Conservation (phyloP, 352 stramenopile species). For the Pythium monospermum region DNA sequence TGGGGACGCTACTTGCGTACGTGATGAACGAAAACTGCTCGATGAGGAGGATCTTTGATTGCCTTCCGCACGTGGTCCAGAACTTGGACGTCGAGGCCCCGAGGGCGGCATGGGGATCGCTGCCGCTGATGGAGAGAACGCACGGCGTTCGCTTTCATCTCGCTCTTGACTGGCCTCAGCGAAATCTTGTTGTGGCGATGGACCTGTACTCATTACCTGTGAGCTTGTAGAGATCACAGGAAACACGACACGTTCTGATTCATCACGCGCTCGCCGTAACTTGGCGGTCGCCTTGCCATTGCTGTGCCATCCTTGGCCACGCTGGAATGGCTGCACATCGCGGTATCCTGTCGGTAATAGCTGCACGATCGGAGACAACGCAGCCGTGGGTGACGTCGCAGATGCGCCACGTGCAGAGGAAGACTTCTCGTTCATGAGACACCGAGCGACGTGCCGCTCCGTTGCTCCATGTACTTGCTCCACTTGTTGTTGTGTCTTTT, state of each 20-base stretch:
- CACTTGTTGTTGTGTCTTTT: slow-evolving; percentile 8
- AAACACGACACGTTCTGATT: slow-evolving; percentile 39
- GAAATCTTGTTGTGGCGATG: slow-evolving; percentile 1
- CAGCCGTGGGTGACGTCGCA: slow-evolving; percentile 11
- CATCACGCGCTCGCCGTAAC: slow-evolving; percentile 18
- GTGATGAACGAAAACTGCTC: slow-evolving; percentile 22
- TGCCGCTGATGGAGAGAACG: slow-evolving; percentile 16
- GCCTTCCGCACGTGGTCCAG: slow-evolving; percentile 13
- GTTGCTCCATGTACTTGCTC: neutral
- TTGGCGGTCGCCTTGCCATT: slow-evolving; percentile 38
- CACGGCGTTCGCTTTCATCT: slow-evolving; percentile 8
- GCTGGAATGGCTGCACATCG: slow-evolving; percentile 66
- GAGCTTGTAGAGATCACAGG: slow-evolving; percentile 25
- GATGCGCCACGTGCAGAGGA: slow-evolving; percentile 14
- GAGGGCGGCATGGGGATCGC: slow-evolving; percentile 23
- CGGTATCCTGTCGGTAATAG: slow-evolving; percentile 57
- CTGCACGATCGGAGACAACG: slow-evolving; percentile 53
- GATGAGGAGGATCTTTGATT: slow-evolving; percentile 23
- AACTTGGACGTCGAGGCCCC: slow-evolving; percentile 17
- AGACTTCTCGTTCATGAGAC: slow-evolving; percentile 18
- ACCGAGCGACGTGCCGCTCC: neutral
- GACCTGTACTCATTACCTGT: neutral
- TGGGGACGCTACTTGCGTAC: slow-evolving; percentile 6
- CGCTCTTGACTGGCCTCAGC: slow-evolving; percentile 9
- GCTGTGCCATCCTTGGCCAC: slow-evolving; percentile 57